Base-by-base conservation (phyloP, 176 grass and related monocot species). In the Secale cereale region DNA sequence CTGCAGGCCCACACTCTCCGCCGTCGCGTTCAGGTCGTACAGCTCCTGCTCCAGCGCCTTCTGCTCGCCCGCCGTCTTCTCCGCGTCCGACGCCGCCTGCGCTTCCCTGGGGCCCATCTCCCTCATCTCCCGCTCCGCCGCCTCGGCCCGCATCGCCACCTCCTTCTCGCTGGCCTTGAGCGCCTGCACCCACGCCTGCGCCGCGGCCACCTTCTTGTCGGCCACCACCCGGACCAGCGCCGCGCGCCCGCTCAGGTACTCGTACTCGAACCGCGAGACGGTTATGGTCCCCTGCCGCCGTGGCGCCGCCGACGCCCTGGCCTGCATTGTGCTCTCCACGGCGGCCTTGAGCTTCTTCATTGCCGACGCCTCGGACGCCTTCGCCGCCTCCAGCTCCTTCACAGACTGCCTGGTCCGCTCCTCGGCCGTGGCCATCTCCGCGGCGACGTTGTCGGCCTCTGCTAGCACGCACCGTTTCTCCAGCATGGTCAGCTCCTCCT, bases 181-280 rank as follows among this genome's bases (percentile, higher is more conserved):
- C 59, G 87, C 94, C 76, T 88, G 65, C 59, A 97, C 90, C 94
- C 94, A 97, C 83, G 87, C 89, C 82, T 67, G 85, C 79, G 91
- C 89, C 74, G 94, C 94, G 57, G 85, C 83, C 39, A 97, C 91
- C 85, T 97, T 97, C 83, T 94, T 97, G 59, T 94, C 91, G 16
- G 94, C 85, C 31, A 97, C 91, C 62, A 71, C 86, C 65, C 87
- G 86, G 3, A 88, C 91, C 61, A 77, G 63, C 73, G 66, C 87
- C 32, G 89, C 89, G 17, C 83, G 81, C 22, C 82, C 80, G 50
- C 73, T 90, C 69, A 98, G 83, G 86, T 98, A 98, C 81, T 95
- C 91, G 81, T 91, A 92, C 86, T 99, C 93, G 54, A 90, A 92
- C 83, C 91, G 91, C 6, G 93, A 99, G 59, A 99, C 82, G 22